phyloP scores from a whole-genome alignment of 352 stramenopile species.

The Thraustochytrium striatum region DNA sequence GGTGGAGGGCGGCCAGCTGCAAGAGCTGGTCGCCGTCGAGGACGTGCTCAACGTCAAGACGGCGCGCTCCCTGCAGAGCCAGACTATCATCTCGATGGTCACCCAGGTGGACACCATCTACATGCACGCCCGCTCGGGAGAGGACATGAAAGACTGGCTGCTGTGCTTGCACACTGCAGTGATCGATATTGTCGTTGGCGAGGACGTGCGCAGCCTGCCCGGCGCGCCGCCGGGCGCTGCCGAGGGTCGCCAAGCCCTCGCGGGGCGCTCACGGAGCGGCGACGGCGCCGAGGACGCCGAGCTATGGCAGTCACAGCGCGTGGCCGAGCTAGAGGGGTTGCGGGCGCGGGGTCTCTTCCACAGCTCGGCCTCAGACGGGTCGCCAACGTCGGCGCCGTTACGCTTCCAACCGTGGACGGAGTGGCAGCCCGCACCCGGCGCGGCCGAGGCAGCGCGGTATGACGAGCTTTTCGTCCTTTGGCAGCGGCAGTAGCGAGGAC shows the following conservation, averaged over 20 bases:
- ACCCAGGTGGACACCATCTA: conserved; percentile 3
- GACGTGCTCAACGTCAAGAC: conserved; percentile 39
- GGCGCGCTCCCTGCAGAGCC: conserved; percentile 25
- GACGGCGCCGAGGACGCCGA: background rate
- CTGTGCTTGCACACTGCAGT: conserved; percentile 27
- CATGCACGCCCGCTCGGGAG: background rate
- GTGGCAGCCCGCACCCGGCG: no score
- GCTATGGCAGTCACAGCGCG: no score
- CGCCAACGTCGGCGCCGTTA: no score
- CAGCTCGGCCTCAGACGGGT: no score
- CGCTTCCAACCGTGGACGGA: no score
- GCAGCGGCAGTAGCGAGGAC: no score
- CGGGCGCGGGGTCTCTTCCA: no score
- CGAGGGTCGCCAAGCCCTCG: background rate
- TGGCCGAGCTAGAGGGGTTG: no score
- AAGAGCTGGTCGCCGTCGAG: conserved; percentile 13
- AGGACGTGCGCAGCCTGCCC: background rate
- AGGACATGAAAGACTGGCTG: conserved; percentile 43
- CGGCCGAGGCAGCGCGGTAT: no score
- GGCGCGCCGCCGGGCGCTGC: background rate
- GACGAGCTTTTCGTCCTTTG: no score
- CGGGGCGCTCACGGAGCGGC: conserved; percentile 19
- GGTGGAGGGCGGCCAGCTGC: background rate
- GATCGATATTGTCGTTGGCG: background rate
- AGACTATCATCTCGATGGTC: conserved; percentile 36